Evolutionary conservation across 2,329 filamentous ascomycete species (phyloP).

Genomic region (Penicillium sp.): DNA sequence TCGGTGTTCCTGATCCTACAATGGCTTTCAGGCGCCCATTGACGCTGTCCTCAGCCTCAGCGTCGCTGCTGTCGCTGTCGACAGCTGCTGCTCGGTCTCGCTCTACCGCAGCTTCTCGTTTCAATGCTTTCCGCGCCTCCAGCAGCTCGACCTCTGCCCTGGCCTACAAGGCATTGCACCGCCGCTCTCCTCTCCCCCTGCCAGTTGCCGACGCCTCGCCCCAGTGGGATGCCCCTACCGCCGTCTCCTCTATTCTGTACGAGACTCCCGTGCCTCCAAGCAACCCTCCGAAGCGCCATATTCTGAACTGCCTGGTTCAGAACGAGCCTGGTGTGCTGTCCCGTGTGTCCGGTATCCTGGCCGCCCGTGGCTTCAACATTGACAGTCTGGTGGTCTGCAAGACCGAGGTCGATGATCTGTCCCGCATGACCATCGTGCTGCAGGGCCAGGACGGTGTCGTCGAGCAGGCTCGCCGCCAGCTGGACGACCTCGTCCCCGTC

Average conservation of each 20-base stretch:
- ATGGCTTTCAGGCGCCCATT: slow-evolving; percentile 50
- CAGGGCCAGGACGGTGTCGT: slow-evolving; percentile 96
- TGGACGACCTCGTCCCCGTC: slow-evolving; percentile 95
- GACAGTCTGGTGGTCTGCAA: slow-evolving; percentile 97
- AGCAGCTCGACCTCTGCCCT: slow-evolving; percentile 85
- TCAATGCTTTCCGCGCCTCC: slow-evolving; percentile 41
- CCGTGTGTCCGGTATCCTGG: slow-evolving; percentile 93
- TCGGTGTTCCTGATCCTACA: slow-evolving; percentile 26
- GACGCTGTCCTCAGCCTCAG: slow-evolving; percentile 43
- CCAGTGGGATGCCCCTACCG: slow-evolving; percentile 87
- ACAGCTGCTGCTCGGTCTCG: slow-evolving; percentile 38
- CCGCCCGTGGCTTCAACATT: slow-evolving; percentile 97
- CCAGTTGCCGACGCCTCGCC: slow-evolving; percentile 76
- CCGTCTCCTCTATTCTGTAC: slow-evolving; percentile 98
- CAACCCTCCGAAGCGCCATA: slow-evolving; percentile 87
- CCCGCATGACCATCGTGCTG: slow-evolving; percentile 97
- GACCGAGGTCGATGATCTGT: slow-evolving; percentile 95
- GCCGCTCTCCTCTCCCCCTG: slow-evolving; percentile 83
- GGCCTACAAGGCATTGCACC: slow-evolving; percentile 95
- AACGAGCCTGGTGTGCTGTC: slow-evolving; percentile 98
- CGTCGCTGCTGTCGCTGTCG: slow-evolving; percentile 36
- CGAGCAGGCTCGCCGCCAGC: slow-evolving; percentile 91
- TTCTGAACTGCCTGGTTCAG: slow-evolving; percentile 98
- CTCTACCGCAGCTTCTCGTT: slow-evolving; percentile 37
- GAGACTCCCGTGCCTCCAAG: slow-evolving; percentile 87